Percentiles rank a stretch among this genome's conserved stretches.
Evolutionary conservation across 2,329 filamentous ascomycete genomes (phyloP).

Genomic region (Ceratocystis cubensis): DNA sequence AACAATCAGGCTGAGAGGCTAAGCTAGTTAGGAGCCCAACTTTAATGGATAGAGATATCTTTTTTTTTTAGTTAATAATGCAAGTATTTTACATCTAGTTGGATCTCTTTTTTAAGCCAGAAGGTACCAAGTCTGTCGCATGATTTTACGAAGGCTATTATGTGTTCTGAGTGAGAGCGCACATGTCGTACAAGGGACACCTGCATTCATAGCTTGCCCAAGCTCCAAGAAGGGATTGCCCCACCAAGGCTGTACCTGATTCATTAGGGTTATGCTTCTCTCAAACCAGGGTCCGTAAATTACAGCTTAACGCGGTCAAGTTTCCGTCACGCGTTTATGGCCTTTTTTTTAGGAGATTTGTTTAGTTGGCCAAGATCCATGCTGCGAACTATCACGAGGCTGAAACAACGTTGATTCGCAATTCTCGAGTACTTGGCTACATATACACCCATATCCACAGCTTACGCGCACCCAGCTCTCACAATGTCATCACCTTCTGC

Average conservation of each 20-base stretch:
- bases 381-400: background rate
- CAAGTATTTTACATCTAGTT: too few relatives aligned
- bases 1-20: conserved; percentile 10
- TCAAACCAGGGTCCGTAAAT: background rate
- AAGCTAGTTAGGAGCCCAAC: too few relatives aligned
- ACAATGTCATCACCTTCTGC: conserved; percentile 12
- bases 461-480: background rate
- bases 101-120: too few relatives aligned
- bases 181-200: background rate
- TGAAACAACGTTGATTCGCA: background rate
- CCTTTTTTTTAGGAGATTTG: background rate
- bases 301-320: conserved; percentile 5
- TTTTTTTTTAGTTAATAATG: too few relatives aligned
- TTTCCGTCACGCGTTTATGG: background rate
- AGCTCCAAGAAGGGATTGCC: background rate
- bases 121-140: too few relatives aligned
- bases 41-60: too few relatives aligned
- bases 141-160: background rate
- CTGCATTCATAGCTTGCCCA: too few relatives aligned
- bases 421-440: background rate
- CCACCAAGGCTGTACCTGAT: background rate
- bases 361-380: background rate
- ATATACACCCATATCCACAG: background rate
- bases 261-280: background rate
- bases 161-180: background rate